Evolutionary conservation across 2,329 filamentous ascomycete genomes (phyloP), one percentile per base, ranked within the genome.

Genomic region (Phialophora tarda): DNA sequence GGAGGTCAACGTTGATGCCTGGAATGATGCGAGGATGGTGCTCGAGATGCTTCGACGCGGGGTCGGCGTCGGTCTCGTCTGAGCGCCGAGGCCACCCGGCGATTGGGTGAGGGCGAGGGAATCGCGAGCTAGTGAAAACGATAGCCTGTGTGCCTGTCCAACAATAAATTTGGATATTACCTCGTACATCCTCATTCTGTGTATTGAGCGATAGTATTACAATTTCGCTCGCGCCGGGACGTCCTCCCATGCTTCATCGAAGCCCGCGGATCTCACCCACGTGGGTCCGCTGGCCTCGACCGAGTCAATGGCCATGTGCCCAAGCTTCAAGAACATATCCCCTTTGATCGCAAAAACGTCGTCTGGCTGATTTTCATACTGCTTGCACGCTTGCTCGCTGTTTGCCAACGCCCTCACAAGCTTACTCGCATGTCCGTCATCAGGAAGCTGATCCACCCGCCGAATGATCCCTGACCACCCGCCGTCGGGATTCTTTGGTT

Each of bases 401-500:
- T 92, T 78, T 3, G 85, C 84, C 21, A 95, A 77, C 1, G 91
- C 89, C 34, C 93, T 82, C 7, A 89, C 82, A 4, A 96, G 79
- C 77, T 97, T 97, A 62, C 88, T 83, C 10, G 87, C 83, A 78
- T 98, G 94, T 0, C 93, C 93, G 77, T 97, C 93, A 71, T 97
- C 93, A 1, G 50, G 30, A 0, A 83, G 74, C 41, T 73, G 71
- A 62, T 83, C 83, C 58, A 78, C 84, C 59, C 75, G 81, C 67
- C 77, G 74, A 67, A 83, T 80, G 53, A 84, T 74, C 23, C 73
- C 77, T 50, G 77, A 77, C 84, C 81, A 83, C 50, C 73, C 72
- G 63, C 75, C 76, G 1, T 74, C 4, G 58, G 68, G 32, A 69
- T 81, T 78, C 63, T 80, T 84, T 0, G 88, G 84, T 1, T 78